Evolutionary conservation across 2,329 filamentous ascomycete species (phyloP), one percentile per base, ranked within the genome.

Genomic region (Coniochaeta hoffmannii): DNA sequence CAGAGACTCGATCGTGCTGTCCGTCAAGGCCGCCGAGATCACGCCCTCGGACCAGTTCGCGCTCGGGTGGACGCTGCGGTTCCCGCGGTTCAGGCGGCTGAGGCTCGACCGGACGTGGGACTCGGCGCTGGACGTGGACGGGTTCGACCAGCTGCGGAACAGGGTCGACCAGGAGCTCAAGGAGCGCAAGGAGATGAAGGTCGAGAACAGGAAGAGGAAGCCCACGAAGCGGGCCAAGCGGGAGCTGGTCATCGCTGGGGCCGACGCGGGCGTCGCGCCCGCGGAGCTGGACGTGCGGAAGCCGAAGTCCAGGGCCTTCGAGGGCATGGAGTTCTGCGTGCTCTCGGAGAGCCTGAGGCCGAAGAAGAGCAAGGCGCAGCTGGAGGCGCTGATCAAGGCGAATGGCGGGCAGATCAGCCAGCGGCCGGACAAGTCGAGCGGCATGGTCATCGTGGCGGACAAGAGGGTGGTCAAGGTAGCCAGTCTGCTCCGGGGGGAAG

Each of bases 31-130:
- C 3, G 87, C 93, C 0, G 89, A 86, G 19, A 82, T 95, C 0
- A 83, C 81, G 0, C 72, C 76, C 0, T 93, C 89, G 1, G 88
- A 92, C 53, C 84, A 88, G 57, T 97, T 97, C 66, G 85, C 87
- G 8, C 83, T 83, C 15, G 82, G 82, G 1, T 75, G 87, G 58
- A 97, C 94, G 0, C 73, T 99, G 36, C 86, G 94, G 1, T 99
- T 99, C 63, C 94, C 94, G 1, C 85, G 94, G 1, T 96, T 97
- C 71, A 90, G 90, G 59, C 81, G 79, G 34, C 72, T 97, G 6
- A 83, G 91, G 4, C 78, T 81, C n/a, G 94, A 97, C 69, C 90
- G 92, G 61, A 76, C 80, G 55, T 99, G 94, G 93, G 79, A 88
- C 50, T 83, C 83, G 32, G 89, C 90, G 0, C 76, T 97, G 2